Evolutionary conservation across 2,329 filamentous ascomycete genomes (phyloP), one percentile per base, ranked within the genome.

Genomic region (Didymella lethalis): DNA sequence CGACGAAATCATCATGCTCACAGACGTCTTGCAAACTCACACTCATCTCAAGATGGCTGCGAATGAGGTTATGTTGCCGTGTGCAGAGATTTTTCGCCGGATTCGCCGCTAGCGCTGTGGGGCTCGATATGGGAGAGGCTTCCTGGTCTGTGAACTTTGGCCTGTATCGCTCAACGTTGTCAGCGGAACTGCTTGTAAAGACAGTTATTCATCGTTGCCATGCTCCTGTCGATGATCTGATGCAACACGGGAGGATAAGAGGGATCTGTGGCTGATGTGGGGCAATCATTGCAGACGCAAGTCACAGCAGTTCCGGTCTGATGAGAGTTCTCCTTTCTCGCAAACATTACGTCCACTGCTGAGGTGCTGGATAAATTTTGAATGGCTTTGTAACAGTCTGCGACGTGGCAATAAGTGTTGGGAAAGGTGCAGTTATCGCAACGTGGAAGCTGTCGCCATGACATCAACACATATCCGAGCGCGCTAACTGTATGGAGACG

Each of bases 1-100:
- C 2, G 6, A 6, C n/a, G 14, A 0, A 6, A 1, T 7, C 2
- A 11, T 25, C 8, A 2, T 2, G 10, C 3, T 14, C 7, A 2
- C 4, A 3, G 14, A 14, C 11, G 11, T 2, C 20, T 23, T 3
- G 8, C 3, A 8, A 38, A 20, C 2, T 4, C 2, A 11, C 4
- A 5, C 20, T 4, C 38, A 14, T 16, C 20, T 2, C 20, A 23
- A 25, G 1, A 11, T 16, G 38, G 38, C 12, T 23, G 36, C 11
- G 38, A 20, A 41, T 10, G 11, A 41, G n/a, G n/a, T 20, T 10
- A n/a, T 11, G 38, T 25, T 25, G 20, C 11, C 10, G 12, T 41
- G 20, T 41, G 38, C 38, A 41, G 20, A 41, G n/a, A 5, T 41
- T 41, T 38, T 25, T 41, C 38, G 38, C 18, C 38, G 11, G 20